Evolutionary conservation across 306 rosid genomes (phyloP).

Genomic region (Crataegus laevigata): DNA sequence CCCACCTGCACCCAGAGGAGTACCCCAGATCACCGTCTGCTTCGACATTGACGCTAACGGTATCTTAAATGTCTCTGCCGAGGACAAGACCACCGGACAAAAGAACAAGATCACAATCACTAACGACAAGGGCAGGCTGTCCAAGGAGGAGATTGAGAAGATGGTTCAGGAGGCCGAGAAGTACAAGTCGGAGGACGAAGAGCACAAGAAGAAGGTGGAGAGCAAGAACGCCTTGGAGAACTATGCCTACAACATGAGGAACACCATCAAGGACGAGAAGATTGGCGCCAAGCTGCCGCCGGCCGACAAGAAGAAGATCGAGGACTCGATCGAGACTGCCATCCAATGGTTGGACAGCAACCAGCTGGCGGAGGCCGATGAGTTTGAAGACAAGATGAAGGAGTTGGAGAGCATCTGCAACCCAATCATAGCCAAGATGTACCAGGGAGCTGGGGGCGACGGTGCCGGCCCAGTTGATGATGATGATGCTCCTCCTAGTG

Average conservation of each 20-base stretch:
- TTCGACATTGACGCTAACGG: constrained; percentile 73
- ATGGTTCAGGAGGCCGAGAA: constrained; percentile 82
- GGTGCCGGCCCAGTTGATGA: constrained; percentile 39
- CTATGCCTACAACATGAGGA: constrained; percentile 66
- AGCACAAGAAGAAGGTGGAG: constrained; percentile 58
- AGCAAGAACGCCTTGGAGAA: constrained; percentile 62
- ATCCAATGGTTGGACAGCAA: constrained; percentile 66
- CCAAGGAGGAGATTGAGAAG: constrained; percentile 71
- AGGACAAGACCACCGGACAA: constrained; percentile 68
- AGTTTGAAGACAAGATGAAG: constrained; percentile 75
- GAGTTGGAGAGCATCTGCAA: constrained; percentile 69
- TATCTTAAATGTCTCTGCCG: constrained; percentile 65
- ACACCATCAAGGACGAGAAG: constrained; percentile 55
- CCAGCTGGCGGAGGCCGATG: constrained; percentile 61
- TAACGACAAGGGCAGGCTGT: constrained; percentile 65
- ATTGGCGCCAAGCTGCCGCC: constrained; percentile 47
- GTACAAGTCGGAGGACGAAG: constrained; percentile 72
- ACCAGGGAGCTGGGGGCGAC: constrained; percentile 60
- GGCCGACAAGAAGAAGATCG: constrained; percentile 60
- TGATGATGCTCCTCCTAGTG: constrained; percentile 38
- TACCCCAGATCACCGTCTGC: constrained; percentile 72
- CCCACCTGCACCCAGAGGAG: constrained; percentile 80
- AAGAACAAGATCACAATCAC: constrained; percentile 80
- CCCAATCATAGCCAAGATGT: constrained; percentile 76
- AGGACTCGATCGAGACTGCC: constrained; percentile 52